Evolutionary conservation across 768 basidiomycete genomes (phyloP), one percentile per base, ranked within the genome.

Genomic region (Pholiota conissans): DNA sequence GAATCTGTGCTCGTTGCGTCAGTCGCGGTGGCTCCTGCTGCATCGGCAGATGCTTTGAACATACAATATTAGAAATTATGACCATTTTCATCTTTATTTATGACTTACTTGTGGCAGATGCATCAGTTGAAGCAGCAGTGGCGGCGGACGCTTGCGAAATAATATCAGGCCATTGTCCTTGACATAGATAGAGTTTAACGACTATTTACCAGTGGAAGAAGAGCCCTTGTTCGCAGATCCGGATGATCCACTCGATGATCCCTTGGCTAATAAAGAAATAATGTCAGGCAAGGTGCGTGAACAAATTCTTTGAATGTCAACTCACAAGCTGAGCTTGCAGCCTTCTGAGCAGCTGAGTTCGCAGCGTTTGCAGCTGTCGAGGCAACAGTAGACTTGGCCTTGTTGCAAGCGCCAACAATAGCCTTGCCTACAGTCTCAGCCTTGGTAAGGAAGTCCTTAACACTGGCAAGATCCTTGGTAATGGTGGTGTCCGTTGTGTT

Each of bases 361-460:
- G 60, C 60, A 45, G 61, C 51, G 28, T 52, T 52, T 22, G 55
- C 30, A 39, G 55, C 58, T 14, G 37, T 37, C 3, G 58, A 53
- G 0, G 57, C 47, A 14, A 46, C 45, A 10, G 48, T 39, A 42
- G 57, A 35, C 30, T 60, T 52, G 5, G 65, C 63, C 56, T 61
- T 56, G 42, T 64, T 61, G 49, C 63, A 64, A 5, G 65, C 65
- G 42, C 63, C 63, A 27, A 64, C 65, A 22, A 64, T 63, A 28
- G 62, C 65, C 53, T 66, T 49, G n/a, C 65, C 65, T 2, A 63
- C 61, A 14, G 61, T 63, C n/a, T 62, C 56, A 13, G 65, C 65
- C 32, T 66, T 63, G 46, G 55, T 61, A 2, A 66, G 62, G 65
- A 66, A 66, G 34, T 47, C 54, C 57, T 61, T 66, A 7, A 63